Evolutionary conservation across 2,329 filamentous ascomycete genomes (phyloP), one percentile per base, ranked within the genome.

Genomic region (Penicillium sp.): DNA sequence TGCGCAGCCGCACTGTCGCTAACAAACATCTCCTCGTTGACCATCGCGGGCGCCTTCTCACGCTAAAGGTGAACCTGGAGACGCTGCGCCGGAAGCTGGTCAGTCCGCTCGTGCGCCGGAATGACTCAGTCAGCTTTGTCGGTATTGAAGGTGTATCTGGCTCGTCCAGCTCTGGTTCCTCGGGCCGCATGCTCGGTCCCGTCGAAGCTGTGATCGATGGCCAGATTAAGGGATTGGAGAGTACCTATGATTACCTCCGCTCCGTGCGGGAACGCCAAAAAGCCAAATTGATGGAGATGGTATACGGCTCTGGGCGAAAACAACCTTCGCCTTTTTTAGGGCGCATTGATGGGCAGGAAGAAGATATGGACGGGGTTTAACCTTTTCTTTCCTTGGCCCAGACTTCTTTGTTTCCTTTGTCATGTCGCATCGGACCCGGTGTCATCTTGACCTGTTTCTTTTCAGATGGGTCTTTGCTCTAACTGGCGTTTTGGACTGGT

Each of bases 11-110:
- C 69, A 96, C 93, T 1, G 87, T 96, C 24, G 85, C 87, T 61
- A 96, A 97, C 79, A 97, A 97, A 77, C 86, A 87, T 63, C 84
- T 96, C 37, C 83, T 98, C 9, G 87, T 95, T 64, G 89, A 92
- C 68, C 93, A 97, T 75, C 95, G 96, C 69, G 87, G 89, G 60
- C 89, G 90, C 62, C 84, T 98, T 40, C 82, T 95, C 55, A 89
- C 89, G 2, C 83, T 98, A 41, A 95, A 96, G 73, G 88, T 91
- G 11, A 94, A 91, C 66, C 84, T 98, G 16, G 93, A 97, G 78
- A 89, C 84, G n/a, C 80, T 96, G 49, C 83, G 94, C 37, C 84
- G 89, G 63, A 95, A 93, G 73, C 83, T 97, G 18, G 90, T 96
- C 41, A 91, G 87, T 54, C 94, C 94, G 16, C 82, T 97, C 3